phyloP scores from a whole-genome alignment of 2,329 filamentous ascomycete species.

The Fusarium cicatricum region DNA sequence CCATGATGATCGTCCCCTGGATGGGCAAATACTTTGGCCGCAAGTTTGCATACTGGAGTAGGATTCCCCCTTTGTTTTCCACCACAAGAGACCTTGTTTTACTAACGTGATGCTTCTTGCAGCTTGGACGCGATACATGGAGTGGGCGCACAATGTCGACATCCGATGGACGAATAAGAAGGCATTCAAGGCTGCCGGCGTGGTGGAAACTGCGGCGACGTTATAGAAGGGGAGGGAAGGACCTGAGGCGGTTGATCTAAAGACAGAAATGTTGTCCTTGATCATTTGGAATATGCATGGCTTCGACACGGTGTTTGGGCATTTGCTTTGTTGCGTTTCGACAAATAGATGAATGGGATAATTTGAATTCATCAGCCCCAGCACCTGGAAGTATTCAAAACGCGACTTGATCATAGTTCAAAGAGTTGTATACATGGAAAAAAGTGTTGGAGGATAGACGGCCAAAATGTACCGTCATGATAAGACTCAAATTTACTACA shows the following conservation, averaged over 20 bases:
- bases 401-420: background rate
- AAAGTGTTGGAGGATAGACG: background rate
- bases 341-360: conserved; percentile 24
- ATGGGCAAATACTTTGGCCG: conserved; percentile 93
- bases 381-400: background rate
- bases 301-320: conserved; percentile 36
- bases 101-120: conserved; percentile 21
- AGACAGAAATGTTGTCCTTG: conserved; percentile 2
- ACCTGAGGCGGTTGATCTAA: background rate
- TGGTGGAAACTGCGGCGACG: conserved; percentile 66
- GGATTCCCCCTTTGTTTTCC: conserved; percentile 45
- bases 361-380: background rate
- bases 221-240: conserved; percentile 48
- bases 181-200: conserved; percentile 69
- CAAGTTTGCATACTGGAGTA: conserved; percentile 97
- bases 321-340: conserved; percentile 21
- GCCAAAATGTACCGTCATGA: background rate
- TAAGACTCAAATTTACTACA: conserved; percentile 26
- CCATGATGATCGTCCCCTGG: conserved; percentile 94
- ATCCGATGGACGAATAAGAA: conserved; percentile 70
- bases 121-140: conserved; percentile 96
- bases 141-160: conserved; percentile 88
- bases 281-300: conserved; percentile 16
- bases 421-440: background rate
- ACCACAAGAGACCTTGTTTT: background rate